These are phyloP conservation scores for Polyrhizophydium stewartii DNA, from an alignment of 371 early-diverging fungal species.

Conservation along the genomic window DNA sequence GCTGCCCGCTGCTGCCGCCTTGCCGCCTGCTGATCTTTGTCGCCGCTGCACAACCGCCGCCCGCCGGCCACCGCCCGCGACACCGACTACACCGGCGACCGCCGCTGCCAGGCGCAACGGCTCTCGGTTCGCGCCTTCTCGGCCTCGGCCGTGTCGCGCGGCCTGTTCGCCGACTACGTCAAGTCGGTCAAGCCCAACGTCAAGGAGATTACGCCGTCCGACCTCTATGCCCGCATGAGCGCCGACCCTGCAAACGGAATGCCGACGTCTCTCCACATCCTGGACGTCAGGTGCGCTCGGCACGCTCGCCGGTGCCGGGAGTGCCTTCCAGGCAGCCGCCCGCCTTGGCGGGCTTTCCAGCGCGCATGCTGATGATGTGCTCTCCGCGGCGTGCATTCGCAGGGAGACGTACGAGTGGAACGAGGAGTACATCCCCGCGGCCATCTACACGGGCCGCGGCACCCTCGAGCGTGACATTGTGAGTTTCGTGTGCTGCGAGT, in stretches of 20 bases:
- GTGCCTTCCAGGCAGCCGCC: not conserved
- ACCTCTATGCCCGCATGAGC: constrained; percentile 23
- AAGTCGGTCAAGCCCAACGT: constrained; percentile 12
- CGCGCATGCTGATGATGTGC: no score
- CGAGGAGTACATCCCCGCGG: constrained; percentile 37
- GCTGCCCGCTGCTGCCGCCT: no score
- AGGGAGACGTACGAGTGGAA: constrained; percentile 51
- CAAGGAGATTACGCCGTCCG: constrained; percentile 30
- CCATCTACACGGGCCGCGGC: constrained; percentile 43
- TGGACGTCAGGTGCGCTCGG: constrained; percentile 38
- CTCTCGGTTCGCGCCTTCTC: constrained; percentile 5
- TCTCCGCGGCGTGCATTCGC: not conserved
- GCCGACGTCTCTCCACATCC: constrained; percentile 31
- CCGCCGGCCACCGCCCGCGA: no score
- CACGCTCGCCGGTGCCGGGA: not conserved
- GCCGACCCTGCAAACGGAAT: constrained; percentile 28
- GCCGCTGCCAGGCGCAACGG: no score
- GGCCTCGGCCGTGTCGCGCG: constrained; percentile 8
- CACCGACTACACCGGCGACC: no score
- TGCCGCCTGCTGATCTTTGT: no score
- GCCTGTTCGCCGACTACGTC: constrained; percentile 30
- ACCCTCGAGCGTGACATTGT: constrained; percentile 48
- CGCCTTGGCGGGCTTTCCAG: not conserved
- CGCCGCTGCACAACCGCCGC: no score
- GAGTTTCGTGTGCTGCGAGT: constrained; percentile 1